A percentile compares a stretch with the other conserved stretches of the same genome.
These are phyloP conservation scores for Quillaja saponaria DNA, from an alignment of 306 rosid species.

Conservation along the genomic window DNA sequence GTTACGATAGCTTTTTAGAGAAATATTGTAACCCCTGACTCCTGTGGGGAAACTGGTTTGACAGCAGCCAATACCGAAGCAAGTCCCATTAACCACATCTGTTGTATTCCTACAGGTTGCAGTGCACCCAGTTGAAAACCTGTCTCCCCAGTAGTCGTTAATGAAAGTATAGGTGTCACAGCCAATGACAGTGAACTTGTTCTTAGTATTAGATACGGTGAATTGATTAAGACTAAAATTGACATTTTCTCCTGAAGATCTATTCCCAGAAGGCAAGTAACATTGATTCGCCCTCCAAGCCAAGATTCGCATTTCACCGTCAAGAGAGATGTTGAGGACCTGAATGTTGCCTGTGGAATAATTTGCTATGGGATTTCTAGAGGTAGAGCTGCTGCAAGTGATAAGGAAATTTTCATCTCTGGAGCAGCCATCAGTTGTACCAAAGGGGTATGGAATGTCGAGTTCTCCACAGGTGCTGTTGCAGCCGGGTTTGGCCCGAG, in stretches of 20 bases:
- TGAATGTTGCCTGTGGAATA: neutral
- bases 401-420: neutral
- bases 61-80: conserved; percentile 39
- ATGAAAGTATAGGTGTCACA: conserved; percentile 27
- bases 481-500: conserved; percentile 28
- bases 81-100: neutral
- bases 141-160: neutral
- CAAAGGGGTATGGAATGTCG: conserved; percentile 47
- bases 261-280: rapidly evolving
- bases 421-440: conserved; percentile 22
- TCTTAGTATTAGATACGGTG: conserved; percentile 25
- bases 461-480: conserved; percentile 37
- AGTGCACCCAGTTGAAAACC: neutral
- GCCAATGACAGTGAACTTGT: conserved; percentile 35
- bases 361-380: neutral
- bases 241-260: no score
- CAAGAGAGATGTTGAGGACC: conserved; percentile 19
- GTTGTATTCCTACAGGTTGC: neutral
- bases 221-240: no score
- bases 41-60: conserved; percentile 15
- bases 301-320: conserved; percentile 14
- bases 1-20: neutral
- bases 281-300: neutral
- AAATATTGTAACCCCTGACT: neutral
- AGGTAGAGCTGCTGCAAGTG: neutral